Conservation (phyloP, 2,329 filamentous ascomycete species). For the Sordariomycetes sp. region DNA sequence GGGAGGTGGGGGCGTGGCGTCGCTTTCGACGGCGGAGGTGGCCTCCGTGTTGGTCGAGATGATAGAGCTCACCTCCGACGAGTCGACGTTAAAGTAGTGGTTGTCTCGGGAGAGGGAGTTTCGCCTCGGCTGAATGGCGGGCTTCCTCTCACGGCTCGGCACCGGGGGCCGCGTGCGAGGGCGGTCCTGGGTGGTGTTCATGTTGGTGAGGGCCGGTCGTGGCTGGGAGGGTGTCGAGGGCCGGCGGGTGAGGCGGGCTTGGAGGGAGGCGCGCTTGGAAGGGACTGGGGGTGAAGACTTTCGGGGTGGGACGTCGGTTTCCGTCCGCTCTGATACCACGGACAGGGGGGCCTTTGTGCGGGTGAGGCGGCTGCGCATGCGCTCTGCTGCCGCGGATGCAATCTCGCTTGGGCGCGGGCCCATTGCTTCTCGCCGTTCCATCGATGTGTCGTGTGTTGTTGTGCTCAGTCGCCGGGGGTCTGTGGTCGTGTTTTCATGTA, state of each 20-base stretch:
- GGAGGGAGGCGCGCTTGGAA: not conserved
- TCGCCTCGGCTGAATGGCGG: not conserved
- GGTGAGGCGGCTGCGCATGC: constrained; percentile 2
- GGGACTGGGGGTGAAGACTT: not conserved
- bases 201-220: not conserved
- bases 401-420: not conserved
- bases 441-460: not conserved
- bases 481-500: not conserved
- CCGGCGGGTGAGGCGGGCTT: not conserved
- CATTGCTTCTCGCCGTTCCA: not conserved
- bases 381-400: not conserved
- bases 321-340: not conserved
- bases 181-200: not conserved
- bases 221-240: too few species aligned
- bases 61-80: constrained; percentile 3
- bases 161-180: not conserved
- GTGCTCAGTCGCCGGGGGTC: not conserved
- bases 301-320: not conserved
- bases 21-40: not conserved
- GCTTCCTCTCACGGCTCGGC: not conserved
- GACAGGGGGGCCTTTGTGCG: not conserved
- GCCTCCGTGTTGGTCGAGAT: constrained; percentile 2
- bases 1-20: not conserved
- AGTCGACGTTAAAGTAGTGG: not conserved
- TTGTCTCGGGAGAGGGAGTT: not conserved